Conservation (phyloP, 148 eudicot species). For the Rhododendron simsii region DNA sequence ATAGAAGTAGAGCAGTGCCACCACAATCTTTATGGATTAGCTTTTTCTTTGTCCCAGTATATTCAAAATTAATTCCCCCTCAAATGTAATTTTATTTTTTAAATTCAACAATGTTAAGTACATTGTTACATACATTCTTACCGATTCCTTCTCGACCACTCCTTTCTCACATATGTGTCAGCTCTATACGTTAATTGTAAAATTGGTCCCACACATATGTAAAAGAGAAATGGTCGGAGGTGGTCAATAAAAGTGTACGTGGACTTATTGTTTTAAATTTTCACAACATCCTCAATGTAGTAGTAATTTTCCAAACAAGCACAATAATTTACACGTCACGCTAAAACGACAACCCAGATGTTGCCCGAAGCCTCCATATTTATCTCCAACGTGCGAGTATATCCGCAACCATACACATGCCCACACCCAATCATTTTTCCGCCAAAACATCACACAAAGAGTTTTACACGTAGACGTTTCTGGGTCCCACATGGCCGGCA, state of each 20-base stretch:
- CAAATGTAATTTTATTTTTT: neutral
- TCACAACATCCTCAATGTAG: neutral
- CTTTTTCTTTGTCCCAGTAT: neutral
- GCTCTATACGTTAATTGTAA: too few species aligned
- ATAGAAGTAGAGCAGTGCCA: neutral
- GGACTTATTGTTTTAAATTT: neutral
- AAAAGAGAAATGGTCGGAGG: too few species aligned
- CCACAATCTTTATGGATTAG: neutral
- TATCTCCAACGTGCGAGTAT: neutral
- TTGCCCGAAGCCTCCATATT: too few species aligned
- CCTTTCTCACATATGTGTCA: too few species aligned
- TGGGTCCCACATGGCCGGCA: slow-evolving; percentile 72
- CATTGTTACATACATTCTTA: too few species aligned
- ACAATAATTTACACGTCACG: slow-evolving; percentile 11
- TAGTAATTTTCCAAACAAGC: neutral
- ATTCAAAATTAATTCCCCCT: neutral
- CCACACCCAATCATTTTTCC: neutral
- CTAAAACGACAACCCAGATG: neutral
- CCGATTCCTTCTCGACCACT: accelerated
- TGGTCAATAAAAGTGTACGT: too few species aligned
- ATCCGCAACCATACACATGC: neutral
- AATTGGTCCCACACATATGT: too few species aligned
- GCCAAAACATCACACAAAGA: slow-evolving; percentile 16
- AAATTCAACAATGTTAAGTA: too few species aligned
- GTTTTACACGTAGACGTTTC: slow-evolving; percentile 37